A percentile compares a stretch with the other conserved stretches of the same genome.
These are phyloP conservation scores for Puccinellia tenuiflora DNA, from an alignment of 176 grass and related monocot species.

Conservation along the genomic window DNA sequence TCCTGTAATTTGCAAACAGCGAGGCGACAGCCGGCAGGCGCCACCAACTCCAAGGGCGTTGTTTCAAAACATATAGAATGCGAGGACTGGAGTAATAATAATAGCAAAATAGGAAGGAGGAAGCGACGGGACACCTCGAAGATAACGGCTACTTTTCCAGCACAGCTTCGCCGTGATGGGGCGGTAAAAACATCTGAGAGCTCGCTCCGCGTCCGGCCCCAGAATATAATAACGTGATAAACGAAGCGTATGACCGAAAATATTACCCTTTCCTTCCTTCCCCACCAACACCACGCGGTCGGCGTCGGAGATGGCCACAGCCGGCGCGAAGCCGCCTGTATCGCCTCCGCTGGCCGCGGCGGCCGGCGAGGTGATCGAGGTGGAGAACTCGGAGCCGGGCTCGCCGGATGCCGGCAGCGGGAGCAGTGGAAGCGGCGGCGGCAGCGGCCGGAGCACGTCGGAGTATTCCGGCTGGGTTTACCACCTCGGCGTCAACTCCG, in stretches of 20 bases:
- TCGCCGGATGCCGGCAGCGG: constrained; percentile 32
- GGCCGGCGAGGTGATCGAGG: constrained; percentile 22
- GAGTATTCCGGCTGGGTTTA: constrained; percentile 83
- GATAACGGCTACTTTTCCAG: constrained; percentile 26
- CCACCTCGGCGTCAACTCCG: constrained; percentile 84
- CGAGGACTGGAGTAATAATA: background rate
- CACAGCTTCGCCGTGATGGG: background rate
- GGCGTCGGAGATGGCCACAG: constrained; percentile 15
- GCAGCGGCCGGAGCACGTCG: constrained; percentile 22
- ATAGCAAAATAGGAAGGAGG: background rate
- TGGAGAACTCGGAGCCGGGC: constrained; percentile 33
- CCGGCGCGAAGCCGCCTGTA: background rate
- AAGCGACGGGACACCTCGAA: background rate
- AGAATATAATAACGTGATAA: background rate
- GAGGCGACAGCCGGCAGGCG: background rate
- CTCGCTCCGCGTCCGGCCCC: background rate
- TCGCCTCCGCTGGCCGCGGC: background rate
- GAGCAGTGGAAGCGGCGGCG: constrained; percentile 12
- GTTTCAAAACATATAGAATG: background rate
- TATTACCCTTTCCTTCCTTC: background rate
- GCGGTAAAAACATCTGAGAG: background rate
- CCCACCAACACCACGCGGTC: background rate
- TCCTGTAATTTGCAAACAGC: background rate
- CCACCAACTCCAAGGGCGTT: background rate
- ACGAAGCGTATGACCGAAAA: background rate